Evolutionary conservation across 176 grass and related monocot genomes (phyloP), one percentile per base, ranked within the genome.

Genomic region (Oryza brachyantha): DNA sequence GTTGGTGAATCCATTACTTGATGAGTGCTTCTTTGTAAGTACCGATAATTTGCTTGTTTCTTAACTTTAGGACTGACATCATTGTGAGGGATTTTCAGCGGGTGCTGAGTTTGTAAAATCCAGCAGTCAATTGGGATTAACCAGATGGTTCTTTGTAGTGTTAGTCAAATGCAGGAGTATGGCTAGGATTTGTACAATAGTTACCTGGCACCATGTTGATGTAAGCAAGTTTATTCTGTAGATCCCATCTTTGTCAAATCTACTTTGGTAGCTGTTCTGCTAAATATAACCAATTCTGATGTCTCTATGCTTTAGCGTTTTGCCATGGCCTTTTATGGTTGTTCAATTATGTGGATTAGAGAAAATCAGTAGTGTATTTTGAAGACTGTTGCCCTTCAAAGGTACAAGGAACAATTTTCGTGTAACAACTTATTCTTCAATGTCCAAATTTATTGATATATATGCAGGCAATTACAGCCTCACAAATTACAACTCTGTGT

Each of bases 211-310:
- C 57, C 38, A 84, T 59, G 57, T 70, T 81, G 22, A 76, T 76
- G 86, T 59, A 76, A 79, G 26, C 76, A 85, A 59, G 79, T 73
- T 29, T 29, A 70, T 72, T 38, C 12, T 61, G 79, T 35, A 81
- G 55, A 81, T 39, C 27, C 31, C 46, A 14, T 38, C 54, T 8
- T 59, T 71, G 29, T 25, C 57, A 61, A 72, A 59, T 72, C 25
- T 38, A 61, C 61, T 38, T 72, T 46, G 55, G 79, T 62, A 70
- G 61, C 66, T 69, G 70, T 64, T 29, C 14, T 70, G 55, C n/a
- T 76, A 37, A 71, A 68, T 42, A 64, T 78, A 38, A 73, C 29
- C 59, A 66, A 7, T 77, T 41, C 65, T 84, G 14, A 43, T 79
- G 55, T 61, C 14, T 3, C 4, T 39, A 28, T 63, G 62, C 31